A percentile compares a stretch with the other conserved stretches of the same genome.
Conservation (phyloP, 176 grass and related monocot species). For the Melocanna baccifera region DNA sequence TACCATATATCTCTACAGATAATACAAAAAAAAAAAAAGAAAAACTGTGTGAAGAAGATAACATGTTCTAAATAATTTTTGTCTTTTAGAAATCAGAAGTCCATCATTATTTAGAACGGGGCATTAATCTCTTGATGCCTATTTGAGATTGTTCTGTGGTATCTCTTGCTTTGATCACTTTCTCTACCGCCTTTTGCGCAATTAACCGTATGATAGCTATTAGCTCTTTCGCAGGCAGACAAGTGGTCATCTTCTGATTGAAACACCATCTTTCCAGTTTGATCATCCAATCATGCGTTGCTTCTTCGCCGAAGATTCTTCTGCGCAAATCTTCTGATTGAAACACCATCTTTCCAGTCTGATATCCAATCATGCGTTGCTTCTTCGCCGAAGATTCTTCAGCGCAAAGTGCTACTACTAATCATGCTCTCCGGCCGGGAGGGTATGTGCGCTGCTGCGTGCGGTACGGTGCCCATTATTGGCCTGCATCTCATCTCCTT, state of each 20-base stretch:
- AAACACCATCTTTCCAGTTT: background rate
- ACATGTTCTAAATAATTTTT: too few species aligned
- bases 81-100: too few species aligned
- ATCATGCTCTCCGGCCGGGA: background rate
- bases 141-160: background rate
- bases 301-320: background rate
- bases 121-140: background rate
- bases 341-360: background rate
- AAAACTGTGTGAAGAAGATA: too few species aligned
- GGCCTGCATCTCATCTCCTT: background rate
- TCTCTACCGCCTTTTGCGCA: background rate
- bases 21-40: too few species aligned
- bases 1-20: too few species aligned
- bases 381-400: background rate
- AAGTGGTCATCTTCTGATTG: background rate
- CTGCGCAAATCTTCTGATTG: background rate
- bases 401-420: background rate
- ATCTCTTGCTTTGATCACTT: background rate
- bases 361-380: background rate
- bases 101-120: too few species aligned
- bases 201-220: background rate
- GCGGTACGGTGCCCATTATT: constrained; percentile 10
- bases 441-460: background rate
- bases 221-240: background rate
- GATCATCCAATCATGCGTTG: background rate